Evolutionary conservation across 1,284 basidiomycete genomes (phyloP).

Genomic region (Cutaneotrichosporon spelunceum): DNA sequence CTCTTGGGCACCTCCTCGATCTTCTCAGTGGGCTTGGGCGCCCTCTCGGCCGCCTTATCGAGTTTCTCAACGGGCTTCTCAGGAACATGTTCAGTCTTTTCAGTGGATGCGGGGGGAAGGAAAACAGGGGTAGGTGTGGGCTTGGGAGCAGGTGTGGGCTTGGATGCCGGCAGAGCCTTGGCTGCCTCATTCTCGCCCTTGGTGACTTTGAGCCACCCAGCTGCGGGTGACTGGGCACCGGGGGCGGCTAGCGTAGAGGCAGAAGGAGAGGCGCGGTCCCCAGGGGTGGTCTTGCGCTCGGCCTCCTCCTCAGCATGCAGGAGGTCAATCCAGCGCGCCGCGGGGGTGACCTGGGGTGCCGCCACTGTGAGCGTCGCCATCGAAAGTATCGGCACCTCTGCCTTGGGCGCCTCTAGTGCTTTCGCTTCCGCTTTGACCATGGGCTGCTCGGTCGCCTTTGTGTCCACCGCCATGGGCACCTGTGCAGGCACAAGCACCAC

Average conservation of each 20-base stretch:
- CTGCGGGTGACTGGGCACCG: not conserved
- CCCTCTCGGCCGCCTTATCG: not conserved
- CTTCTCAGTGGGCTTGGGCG: not conserved
- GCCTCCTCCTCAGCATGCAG: conserved; percentile 1
- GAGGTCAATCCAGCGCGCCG: conserved; percentile 3
- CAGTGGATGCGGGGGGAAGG: not conserved
- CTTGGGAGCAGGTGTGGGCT: not conserved
- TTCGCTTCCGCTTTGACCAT: not conserved
- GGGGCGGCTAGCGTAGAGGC: not conserved
- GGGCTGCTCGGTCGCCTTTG: not conserved
- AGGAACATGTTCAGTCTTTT: not conserved
- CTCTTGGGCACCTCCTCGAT: conserved; percentile 1
- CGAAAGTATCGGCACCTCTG: not conserved
- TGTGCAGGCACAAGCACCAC: not conserved
- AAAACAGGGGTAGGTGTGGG: not conserved
- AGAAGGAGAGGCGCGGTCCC: not conserved
- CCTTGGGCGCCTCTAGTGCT: not conserved
- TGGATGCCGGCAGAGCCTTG: not conserved
- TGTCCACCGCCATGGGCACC: not conserved
- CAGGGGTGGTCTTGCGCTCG: not conserved
- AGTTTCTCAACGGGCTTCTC: not conserved
- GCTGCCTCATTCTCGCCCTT: not conserved
- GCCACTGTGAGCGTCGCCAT: not conserved
- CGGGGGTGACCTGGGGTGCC: not conserved
- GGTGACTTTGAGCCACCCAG: not conserved